Conservation (phyloP, 1,139 yeast species). For the Pichia sp. region DNA sequence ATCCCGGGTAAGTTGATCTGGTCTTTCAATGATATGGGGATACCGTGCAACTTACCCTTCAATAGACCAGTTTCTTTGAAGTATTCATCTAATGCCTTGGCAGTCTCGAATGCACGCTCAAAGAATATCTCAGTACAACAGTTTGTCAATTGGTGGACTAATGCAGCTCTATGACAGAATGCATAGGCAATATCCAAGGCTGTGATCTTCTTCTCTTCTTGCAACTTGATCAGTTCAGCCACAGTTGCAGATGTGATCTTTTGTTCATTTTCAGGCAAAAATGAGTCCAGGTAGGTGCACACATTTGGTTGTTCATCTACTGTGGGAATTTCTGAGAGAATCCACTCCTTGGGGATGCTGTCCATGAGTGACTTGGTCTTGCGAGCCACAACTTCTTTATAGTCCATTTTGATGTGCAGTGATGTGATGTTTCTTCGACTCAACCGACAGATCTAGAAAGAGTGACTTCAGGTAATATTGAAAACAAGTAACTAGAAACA, state of each 20-base stretch:
- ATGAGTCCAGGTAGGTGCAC: slow-evolving; percentile 23
- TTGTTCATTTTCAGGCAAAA: slow-evolving; percentile 22
- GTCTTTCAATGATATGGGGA: slow-evolving; percentile 57
- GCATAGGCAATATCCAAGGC: slow-evolving; percentile 42
- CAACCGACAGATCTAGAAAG: no score
- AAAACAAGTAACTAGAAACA: no score
- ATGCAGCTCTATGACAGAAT: slow-evolving; percentile 49
- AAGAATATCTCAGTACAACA: slow-evolving; percentile 39
- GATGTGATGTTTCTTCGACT: no score
- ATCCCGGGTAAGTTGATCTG: slow-evolving; percentile 42
- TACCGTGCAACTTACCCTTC: slow-evolving; percentile 58
- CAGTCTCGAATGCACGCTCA: slow-evolving; percentile 34
- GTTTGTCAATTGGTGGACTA: slow-evolving; percentile 50
- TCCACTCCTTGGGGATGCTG: slow-evolving; percentile 29
- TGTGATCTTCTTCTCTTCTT: slow-evolving; percentile 30
- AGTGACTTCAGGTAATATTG: no score
- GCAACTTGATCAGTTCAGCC: slow-evolving; percentile 7
- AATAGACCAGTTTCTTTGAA: slow-evolving; percentile 29
- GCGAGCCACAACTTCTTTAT: no score
- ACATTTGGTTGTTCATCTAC: slow-evolving; percentile 26
- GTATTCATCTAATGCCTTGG: slow-evolving; percentile 39
- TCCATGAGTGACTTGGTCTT: slow-evolving; percentile 18
- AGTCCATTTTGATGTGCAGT: no score
- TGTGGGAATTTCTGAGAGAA: slow-evolving; percentile 7
- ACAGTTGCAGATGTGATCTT: slow-evolving; percentile 19